phyloP scores from a whole-genome alignment of 1,139 yeast species.

The Protomyces gravidus region DNA sequence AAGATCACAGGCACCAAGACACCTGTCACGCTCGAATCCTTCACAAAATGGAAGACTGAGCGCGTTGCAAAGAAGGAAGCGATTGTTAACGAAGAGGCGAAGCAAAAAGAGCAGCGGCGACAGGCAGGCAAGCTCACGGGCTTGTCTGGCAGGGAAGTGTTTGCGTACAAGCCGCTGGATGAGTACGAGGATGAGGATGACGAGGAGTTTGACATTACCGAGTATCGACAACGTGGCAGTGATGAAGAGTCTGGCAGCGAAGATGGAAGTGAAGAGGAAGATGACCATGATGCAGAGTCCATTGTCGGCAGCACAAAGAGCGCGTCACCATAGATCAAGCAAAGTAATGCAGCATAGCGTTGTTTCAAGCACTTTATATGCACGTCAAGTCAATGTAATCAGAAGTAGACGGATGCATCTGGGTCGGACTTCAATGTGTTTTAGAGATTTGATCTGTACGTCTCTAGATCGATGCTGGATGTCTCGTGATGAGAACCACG shows the following conservation, averaged over 20 bases:
- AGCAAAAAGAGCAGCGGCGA: slow-evolving; percentile 45
- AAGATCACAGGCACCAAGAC: slow-evolving; percentile 75
- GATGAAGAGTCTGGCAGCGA: slow-evolving; percentile 12
- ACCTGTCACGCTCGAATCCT: slow-evolving; percentile 82
- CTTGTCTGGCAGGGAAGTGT: slow-evolving; percentile 75
- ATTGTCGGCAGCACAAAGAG: slow-evolving; percentile 8
- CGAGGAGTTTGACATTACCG: slow-evolving; percentile 41
- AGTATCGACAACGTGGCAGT: slow-evolving; percentile 19
- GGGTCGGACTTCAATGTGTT: too few species aligned
- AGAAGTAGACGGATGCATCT: too few species aligned
- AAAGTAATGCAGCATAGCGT: not conserved
- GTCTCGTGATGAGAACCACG: too few species aligned
- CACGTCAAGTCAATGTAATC: not conserved
- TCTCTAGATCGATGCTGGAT: too few species aligned
- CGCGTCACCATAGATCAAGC: not conserved
- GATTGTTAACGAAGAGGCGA: slow-evolving; percentile 48
- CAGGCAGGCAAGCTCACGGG: slow-evolving; percentile 38
- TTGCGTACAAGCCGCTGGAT: slow-evolving; percentile 55
- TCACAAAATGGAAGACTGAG: slow-evolving; percentile 75
- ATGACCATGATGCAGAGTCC: slow-evolving; percentile 8
- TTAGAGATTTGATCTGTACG: too few species aligned
- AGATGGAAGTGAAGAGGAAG: not conserved
- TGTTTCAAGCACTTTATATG: not conserved
- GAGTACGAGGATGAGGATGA: slow-evolving; percentile 45
- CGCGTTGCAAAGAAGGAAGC: slow-evolving; percentile 60